Evolutionary conservation across 2,329 filamentous ascomycete genomes (phyloP).

Genomic region (Chaetomiaceae sp.): DNA sequence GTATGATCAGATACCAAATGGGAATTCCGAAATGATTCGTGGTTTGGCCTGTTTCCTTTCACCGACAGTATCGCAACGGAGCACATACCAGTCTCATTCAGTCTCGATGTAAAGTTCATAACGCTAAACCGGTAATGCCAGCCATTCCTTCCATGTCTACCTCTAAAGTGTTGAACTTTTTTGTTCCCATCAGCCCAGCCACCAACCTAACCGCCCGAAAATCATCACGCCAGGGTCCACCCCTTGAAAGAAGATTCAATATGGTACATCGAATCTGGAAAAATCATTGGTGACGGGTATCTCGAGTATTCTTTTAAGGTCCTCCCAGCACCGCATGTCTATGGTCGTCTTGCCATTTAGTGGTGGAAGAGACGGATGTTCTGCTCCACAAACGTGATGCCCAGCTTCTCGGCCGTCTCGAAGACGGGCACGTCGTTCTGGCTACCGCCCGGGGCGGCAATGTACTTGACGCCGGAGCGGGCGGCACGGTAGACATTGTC

Average conservation of each 20-base stretch:
- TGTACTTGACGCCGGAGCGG: constrained; percentile 89
- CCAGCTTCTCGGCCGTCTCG: constrained; percentile 84
- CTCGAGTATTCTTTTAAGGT: constrained; percentile 6
- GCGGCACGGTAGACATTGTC: constrained; percentile 94
- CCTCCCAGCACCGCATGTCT: background rate
- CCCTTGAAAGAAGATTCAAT: background rate
- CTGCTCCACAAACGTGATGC: constrained; percentile 94
- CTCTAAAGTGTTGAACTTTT: constrained; percentile 27
- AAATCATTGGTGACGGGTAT: constrained; percentile 14
- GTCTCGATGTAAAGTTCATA: background rate
- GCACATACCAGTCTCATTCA: too few species aligned
- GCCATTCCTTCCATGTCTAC: constrained; percentile 7
- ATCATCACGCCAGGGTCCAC: background rate
- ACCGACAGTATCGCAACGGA: too few species aligned
- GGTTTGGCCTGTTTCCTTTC: too few species aligned
- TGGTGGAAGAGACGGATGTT: constrained; percentile 92
- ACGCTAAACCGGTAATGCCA: background rate
- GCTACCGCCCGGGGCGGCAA: constrained; percentile 86
- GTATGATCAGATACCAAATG: too few species aligned
- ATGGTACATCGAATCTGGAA: constrained; percentile 13
- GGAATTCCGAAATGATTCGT: too few species aligned
- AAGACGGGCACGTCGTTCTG: constrained; percentile 80
- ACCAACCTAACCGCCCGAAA: background rate
- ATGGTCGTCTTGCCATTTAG: constrained; percentile 36
- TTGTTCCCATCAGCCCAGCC: constrained; percentile 2